These are phyloP conservation scores for Rosa chinensis DNA, from an alignment of 306 rosid genomes.

Conservation along the genomic window DNA sequence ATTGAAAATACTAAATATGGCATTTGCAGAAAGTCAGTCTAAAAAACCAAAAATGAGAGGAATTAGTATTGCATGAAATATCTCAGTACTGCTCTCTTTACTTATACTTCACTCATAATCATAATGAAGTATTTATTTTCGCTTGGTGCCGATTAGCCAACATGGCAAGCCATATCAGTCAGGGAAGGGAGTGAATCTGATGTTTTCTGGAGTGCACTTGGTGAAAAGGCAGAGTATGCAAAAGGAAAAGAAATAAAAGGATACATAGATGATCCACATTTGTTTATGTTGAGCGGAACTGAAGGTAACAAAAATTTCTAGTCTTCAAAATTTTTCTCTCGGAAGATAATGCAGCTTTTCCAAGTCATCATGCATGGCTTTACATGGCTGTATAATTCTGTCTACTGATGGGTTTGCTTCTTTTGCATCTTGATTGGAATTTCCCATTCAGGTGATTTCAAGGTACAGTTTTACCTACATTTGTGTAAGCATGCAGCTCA, in stretches of 20 bases:
- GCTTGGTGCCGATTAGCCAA: constrained; percentile 51
- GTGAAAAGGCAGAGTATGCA: constrained; percentile 74
- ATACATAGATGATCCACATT: constrained; percentile 72
- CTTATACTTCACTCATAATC: constrained; percentile 13
- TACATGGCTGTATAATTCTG: constrained; percentile 45
- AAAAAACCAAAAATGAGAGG: neutral
- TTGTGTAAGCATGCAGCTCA: constrained; percentile 8
- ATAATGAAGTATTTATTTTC: constrained; percentile 8
- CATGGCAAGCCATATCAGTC: constrained; percentile 73
- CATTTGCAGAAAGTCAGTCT: neutral
- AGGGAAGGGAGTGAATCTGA: constrained; percentile 96
- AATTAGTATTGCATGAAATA: neutral
- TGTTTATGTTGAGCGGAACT: constrained; percentile 58
- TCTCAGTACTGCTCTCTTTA: constrained; percentile 5
- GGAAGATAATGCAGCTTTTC: constrained; percentile 43
- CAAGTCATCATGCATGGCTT: constrained; percentile 46
- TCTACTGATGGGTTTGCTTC: constrained; percentile 72
- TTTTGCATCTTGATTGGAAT: constrained; percentile 45
- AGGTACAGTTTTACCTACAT: constrained; percentile 50
- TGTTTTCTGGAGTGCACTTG: constrained; percentile 70
- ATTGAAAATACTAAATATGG: neutral
- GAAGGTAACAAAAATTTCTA: constrained; percentile 59
- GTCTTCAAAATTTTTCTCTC: constrained; percentile 17
- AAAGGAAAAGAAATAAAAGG: constrained; percentile 72
- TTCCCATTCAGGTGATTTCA: constrained; percentile 71